Evolutionary conservation across 768 basidiomycete genomes (phyloP).

Genomic region (Multifurca ochricompacta): DNA sequence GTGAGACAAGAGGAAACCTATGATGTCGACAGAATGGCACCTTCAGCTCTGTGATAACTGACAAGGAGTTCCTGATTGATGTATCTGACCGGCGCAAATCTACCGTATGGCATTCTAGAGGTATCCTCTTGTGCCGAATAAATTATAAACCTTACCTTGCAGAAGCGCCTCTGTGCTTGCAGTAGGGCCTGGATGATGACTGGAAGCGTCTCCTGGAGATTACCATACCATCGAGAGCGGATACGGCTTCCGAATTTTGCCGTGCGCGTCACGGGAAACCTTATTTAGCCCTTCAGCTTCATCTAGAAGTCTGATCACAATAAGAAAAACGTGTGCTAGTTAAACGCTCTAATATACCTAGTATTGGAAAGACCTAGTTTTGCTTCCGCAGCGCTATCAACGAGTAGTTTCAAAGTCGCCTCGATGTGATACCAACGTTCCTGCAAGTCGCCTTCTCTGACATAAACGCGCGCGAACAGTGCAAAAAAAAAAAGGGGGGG

Average conservation of each 20-base stretch:
- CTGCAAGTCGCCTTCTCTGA: slow-evolving; percentile 28
- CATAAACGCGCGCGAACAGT: neutral
- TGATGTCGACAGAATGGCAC: neutral
- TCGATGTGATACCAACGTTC: slow-evolving; percentile 45
- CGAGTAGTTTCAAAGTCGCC: slow-evolving; percentile 4
- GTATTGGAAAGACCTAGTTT: neutral
- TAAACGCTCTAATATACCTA: neutral
- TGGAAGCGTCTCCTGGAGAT: neutral
- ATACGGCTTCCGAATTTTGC: neutral
- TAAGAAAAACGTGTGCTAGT: neutral
- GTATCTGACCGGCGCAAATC: slow-evolving; percentile 8
- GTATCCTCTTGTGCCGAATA: neutral
- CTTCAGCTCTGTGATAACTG: slow-evolving; percentile 8
- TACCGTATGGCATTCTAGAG: neutral
- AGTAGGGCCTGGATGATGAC: slow-evolving; percentile 31
- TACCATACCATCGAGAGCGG: neutral
- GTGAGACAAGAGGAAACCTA: neutral
- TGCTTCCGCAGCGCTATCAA: slow-evolving; percentile 7
- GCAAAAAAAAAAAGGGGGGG: neutral
- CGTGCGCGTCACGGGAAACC: neutral
- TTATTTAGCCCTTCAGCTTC: slow-evolving; percentile 3
- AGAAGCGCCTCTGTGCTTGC: slow-evolving; percentile 44
- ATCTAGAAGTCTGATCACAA: neutral
- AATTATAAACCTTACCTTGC: slow-evolving; percentile 36
- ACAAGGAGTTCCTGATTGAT: slow-evolving; percentile 4